A percentile compares a stretch with the other conserved stretches of the same genome.
Conservation (phyloP, 208 protist species). For the Phytomonas francai region DNA sequence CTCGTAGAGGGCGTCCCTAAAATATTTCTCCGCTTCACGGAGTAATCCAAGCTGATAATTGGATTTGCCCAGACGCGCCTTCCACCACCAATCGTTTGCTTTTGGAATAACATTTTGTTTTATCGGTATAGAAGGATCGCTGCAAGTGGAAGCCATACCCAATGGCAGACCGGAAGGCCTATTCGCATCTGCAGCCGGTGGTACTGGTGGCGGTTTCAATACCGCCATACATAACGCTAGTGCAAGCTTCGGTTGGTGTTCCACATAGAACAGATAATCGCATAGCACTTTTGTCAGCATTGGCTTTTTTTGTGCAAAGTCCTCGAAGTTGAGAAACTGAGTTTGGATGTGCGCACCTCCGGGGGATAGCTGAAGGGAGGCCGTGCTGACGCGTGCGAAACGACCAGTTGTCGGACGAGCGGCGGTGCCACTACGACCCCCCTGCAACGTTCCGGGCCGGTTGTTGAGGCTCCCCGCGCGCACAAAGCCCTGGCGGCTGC, state of each 20-base stretch:
- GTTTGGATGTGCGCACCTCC: constrained; percentile 85
- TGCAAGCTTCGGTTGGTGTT: constrained; percentile 88
- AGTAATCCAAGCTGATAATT: constrained; percentile 93
- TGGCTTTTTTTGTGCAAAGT: constrained; percentile 83
- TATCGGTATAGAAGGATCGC: constrained; percentile 4
- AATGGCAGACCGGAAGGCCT: not conserved
- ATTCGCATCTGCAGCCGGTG: not conserved
- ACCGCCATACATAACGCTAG: constrained; percentile 80
- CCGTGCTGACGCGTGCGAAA: constrained; percentile 91
- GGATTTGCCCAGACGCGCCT: constrained; percentile 88
- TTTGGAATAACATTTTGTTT: constrained; percentile 37
- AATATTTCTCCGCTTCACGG: constrained; percentile 91
- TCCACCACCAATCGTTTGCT: constrained; percentile 94
- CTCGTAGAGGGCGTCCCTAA: constrained; percentile 73
- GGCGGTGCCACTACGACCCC: constrained; percentile 37
- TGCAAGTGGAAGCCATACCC: not conserved
- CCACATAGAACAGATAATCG: constrained; percentile 92
- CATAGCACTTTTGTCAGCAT: constrained; percentile 91
- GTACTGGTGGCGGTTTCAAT: constrained; percentile 19
- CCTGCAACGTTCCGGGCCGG: constrained; percentile 27
- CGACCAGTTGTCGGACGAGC: constrained; percentile 82
- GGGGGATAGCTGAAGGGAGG: constrained; percentile 58
- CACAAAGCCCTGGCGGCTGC: constrained; percentile 75
- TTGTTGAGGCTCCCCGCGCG: constrained; percentile 63
- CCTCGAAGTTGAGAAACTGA: constrained; percentile 76